Percentiles rank a stretch among this genome's conserved stretches.
Evolutionary conservation across 2,329 filamentous ascomycete species (phyloP).

Genomic region (Aspergillus sojae): DNA sequence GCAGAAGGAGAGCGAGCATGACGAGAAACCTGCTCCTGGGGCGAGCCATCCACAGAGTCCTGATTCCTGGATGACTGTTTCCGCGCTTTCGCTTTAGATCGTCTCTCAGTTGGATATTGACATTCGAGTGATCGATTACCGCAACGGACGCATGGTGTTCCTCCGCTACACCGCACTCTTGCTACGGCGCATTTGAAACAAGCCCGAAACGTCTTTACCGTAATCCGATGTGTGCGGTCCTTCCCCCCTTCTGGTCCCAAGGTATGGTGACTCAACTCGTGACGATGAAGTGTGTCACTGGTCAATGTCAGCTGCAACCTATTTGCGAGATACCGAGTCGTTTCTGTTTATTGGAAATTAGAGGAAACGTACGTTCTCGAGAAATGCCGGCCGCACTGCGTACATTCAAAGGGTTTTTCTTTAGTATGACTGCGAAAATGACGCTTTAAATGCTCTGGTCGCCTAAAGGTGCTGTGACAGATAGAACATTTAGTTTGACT

Average conservation of each 20-base stretch:
- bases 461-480: constrained; percentile 41
- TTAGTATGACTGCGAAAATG: constrained; percentile 46
- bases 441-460: constrained; percentile 46
- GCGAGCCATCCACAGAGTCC: constrained; percentile 8
- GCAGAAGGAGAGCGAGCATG: constrained; percentile 3
- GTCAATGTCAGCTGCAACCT: constrained; percentile 6
- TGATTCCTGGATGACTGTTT: constrained; percentile 16
- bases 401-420: constrained; percentile 43
- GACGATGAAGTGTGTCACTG: constrained; percentile 45
- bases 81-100: constrained; percentile 35
- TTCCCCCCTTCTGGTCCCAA: constrained; percentile 36
- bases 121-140: constrained; percentile 41
- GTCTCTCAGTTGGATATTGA: constrained; percentile 43
- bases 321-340: neutral
- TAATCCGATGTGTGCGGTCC: constrained; percentile 43
- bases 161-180: constrained; percentile 44
- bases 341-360: neutral
- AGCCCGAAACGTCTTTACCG: constrained; percentile 45
- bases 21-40: constrained; percentile 15
- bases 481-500: constrained; percentile 36
- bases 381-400: constrained; percentile 45
- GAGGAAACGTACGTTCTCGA: constrained; percentile 40
- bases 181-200: constrained; percentile 44
- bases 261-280: constrained; percentile 43
- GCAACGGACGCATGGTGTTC: constrained; percentile 41